A percentile compares a stretch with the other conserved stretches of the same genome.
Evolutionary conservation across 1,284 basidiomycete genomes (phyloP).

Genomic region (Boletus semigastroideus): DNA sequence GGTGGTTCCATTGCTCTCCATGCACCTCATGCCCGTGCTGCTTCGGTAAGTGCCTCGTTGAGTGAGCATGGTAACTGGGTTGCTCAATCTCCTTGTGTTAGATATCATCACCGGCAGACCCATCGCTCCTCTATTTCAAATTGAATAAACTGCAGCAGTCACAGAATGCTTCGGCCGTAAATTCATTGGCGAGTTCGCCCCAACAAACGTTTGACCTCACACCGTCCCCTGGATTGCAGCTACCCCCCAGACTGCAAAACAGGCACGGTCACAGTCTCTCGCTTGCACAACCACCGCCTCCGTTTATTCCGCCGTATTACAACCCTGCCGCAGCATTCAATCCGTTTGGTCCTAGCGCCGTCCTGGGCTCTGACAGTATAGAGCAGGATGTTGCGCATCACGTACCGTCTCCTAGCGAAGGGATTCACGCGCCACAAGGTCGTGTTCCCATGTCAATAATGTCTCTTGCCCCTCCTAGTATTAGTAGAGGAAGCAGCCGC

Average conservation of each 20-base stretch:
- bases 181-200: conserved; percentile 62
- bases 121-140: conserved; percentile 74
- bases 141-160: conserved; percentile 78
- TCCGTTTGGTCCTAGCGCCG: conserved; percentile 58
- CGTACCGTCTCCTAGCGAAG: conserved; percentile 24
- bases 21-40: conserved; percentile 73
- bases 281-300: conserved; percentile 53
- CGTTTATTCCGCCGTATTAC: conserved; percentile 36
- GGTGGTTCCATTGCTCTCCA: conserved; percentile 58
- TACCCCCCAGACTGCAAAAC: conserved; percentile 47
- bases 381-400: conserved; percentile 20
- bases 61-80: conserved; percentile 11
- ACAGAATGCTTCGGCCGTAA: conserved; percentile 52
- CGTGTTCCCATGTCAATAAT: conserved; percentile 50
- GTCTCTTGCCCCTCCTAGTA: conserved; percentile 46
- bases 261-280: conserved; percentile 73
- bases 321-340: conserved; percentile 48
- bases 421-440: conserved; percentile 60
- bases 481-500: conserved; percentile 51
- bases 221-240: conserved; percentile 49
- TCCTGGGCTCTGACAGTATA: conserved; percentile 52
- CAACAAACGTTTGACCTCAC: conserved; percentile 53
- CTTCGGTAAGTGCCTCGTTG: conserved; percentile 57
- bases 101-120: conserved; percentile 85
- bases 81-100: conserved; percentile 31